phyloP scores from a whole-genome alignment of 1,139 yeast species.

The Nematodospora anomalae region DNA sequence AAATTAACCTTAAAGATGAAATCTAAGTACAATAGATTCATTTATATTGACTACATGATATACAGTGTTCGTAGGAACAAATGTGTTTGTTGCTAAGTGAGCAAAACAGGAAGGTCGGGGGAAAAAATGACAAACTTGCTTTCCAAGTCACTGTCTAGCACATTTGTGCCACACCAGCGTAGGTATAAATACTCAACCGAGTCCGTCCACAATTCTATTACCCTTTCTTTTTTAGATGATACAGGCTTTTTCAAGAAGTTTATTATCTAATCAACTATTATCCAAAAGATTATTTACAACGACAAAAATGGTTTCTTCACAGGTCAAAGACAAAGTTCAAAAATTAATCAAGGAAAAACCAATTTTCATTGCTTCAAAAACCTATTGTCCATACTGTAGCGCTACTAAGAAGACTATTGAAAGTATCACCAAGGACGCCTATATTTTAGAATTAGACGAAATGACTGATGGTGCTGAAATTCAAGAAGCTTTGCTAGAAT shows the following conservation, averaged over 20 bases:
- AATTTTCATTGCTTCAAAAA: conserved; percentile 82
- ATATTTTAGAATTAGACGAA: conserved; percentile 64
- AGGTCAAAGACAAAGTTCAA: conserved; percentile 58
- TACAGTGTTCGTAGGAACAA: too few species aligned
- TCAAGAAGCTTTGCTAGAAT: conserved; percentile 72
- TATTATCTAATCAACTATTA: conserved; percentile 6
- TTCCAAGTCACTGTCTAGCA: too few species aligned
- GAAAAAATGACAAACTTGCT: too few species aligned
- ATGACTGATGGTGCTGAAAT: conserved; percentile 47
- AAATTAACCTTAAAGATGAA: too few species aligned
- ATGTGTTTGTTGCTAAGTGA: too few species aligned
- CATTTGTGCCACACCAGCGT: too few species aligned
- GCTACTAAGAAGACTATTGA: conserved; percentile 60
- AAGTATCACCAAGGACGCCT: conserved; percentile 53
- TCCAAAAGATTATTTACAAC: conserved; percentile 7
- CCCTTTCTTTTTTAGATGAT: neutral
- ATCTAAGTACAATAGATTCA: too few species aligned
- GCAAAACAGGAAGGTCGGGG: too few species aligned
- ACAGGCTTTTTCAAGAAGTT: conserved; percentile 2
- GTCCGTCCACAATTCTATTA: too few species aligned
- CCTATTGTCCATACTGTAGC: conserved; percentile 70
- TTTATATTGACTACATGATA: too few species aligned
- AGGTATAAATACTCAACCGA: too few species aligned
- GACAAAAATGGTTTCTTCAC: conserved; percentile 44
- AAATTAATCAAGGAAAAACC: conserved; percentile 63